These are phyloP conservation scores for Aspergillus persii DNA, from an alignment of 2,329 filamentous ascomycete species.

Conservation along the genomic window DNA sequence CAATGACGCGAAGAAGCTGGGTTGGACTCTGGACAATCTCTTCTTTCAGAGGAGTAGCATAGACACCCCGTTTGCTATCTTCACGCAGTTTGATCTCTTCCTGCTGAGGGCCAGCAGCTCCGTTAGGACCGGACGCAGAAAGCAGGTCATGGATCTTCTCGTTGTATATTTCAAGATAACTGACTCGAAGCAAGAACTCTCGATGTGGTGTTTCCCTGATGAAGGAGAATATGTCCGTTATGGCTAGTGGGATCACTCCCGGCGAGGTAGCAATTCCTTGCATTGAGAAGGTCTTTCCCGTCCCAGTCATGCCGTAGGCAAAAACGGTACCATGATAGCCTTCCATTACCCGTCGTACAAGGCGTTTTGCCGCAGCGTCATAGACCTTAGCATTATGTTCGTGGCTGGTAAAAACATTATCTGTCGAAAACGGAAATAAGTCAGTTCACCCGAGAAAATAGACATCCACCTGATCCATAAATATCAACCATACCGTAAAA, in stretches of 20 bases:
- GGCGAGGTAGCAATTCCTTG: slow-evolving; percentile 94
- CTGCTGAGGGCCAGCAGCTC: slow-evolving; percentile 57
- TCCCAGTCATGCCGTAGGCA: slow-evolving; percentile 98
- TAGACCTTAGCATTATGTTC: slow-evolving; percentile 96
- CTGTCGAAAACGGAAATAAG: slow-evolving; percentile 46
- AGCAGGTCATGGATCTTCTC: slow-evolving; percentile 94
- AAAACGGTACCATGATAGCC: slow-evolving; percentile 98
- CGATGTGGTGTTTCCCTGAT: slow-evolving; percentile 94
- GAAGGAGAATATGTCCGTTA: slow-evolving; percentile 98
- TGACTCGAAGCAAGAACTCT: slow-evolving; percentile 92
- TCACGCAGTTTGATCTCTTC: slow-evolving; percentile 98
- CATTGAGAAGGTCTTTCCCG: slow-evolving; percentile 99
- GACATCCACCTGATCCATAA: neutral
- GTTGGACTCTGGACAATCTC: slow-evolving; percentile 98
- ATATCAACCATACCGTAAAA: slow-evolving; percentile 67
- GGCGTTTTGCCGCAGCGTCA: slow-evolving; percentile 86
- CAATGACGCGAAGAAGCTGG: slow-evolving; percentile 90
- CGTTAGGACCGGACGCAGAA: slow-evolving; percentile 64
- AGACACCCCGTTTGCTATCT: slow-evolving; percentile 93
- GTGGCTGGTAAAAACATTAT: slow-evolving; percentile 93
- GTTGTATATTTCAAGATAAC: slow-evolving; percentile 98
- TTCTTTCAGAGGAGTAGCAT: slow-evolving; percentile 92
- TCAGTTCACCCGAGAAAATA: neutral
- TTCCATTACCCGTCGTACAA: slow-evolving; percentile 97
- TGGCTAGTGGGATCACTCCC: slow-evolving; percentile 93